These are phyloP conservation scores for Stachybotrys elegans DNA, from an alignment of 2,329 filamentous ascomycete species.

Conservation along the genomic window DNA sequence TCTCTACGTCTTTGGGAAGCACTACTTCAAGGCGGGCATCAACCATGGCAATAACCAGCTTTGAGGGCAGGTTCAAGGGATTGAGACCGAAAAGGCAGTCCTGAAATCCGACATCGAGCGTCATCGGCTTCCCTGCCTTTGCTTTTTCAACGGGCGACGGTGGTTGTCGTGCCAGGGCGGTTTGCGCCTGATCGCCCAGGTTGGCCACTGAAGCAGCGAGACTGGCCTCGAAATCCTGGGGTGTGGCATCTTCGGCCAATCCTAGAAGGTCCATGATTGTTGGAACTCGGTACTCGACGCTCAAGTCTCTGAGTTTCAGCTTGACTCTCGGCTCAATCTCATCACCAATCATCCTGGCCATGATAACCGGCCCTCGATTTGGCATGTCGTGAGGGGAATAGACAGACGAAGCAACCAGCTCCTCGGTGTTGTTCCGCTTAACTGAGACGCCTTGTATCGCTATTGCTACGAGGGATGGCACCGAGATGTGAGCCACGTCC, in stretches of 20 bases:
- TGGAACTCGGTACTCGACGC: conserved; percentile 83
- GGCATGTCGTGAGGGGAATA: conserved; percentile 21
- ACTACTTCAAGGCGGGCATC: conserved; percentile 68
- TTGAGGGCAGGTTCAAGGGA: conserved; percentile 69
- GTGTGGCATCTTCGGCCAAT: conserved; percentile 60
- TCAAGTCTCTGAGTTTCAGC: conserved; percentile 77
- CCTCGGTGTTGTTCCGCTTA: conserved; percentile 61
- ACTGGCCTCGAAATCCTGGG: conserved; percentile 68
- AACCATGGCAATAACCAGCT: conserved; percentile 72
- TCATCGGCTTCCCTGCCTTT: conserved; percentile 50
- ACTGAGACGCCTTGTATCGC: conserved; percentile 61
- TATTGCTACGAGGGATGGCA: conserved; percentile 79
- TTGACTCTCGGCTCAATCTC: conserved; percentile 91
- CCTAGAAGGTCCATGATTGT: conserved; percentile 76
- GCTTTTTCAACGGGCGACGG: conserved; percentile 17
- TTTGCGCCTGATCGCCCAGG: conserved; percentile 60
- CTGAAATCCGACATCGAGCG: conserved; percentile 68
- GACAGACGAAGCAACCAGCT: conserved; percentile 57
- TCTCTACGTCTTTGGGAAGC: conserved; percentile 60
- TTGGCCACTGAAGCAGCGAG: conserved; percentile 78
- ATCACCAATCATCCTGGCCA: conserved; percentile 86
- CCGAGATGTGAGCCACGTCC: conserved; percentile 74
- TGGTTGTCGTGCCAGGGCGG: conserved; percentile 31
- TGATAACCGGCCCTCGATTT: conserved; percentile 53
- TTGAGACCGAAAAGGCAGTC: conserved; percentile 84